Percentiles rank a stretch among this genome's conserved stretches.
Conservation (phyloP, 345 rosid genomes). For the Brassica nigra region DNA sequence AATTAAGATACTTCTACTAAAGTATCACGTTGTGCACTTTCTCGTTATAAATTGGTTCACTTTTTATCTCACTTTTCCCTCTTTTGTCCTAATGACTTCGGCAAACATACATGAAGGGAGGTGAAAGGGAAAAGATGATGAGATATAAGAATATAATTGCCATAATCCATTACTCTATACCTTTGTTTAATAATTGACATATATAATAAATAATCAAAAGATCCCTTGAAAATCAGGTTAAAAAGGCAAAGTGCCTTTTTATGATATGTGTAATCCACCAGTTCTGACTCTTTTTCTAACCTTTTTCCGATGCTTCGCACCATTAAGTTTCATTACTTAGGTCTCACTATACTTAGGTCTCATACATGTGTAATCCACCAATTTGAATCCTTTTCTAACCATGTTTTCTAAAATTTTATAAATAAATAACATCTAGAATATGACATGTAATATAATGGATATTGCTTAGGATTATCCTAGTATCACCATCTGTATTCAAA, state of each 20-base stretch:
- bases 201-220: not conserved
- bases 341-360: not conserved
- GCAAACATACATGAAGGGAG: conserved; percentile 35
- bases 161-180: conserved; percentile 12
- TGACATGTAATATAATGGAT: not conserved
- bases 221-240: conserved; percentile 33
- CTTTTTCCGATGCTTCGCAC: conserved; percentile 23
- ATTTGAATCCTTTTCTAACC: not conserved
- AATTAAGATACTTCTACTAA: conserved; percentile 12
- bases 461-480: not conserved
- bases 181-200: conserved; percentile 1
- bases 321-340: conserved; percentile 14
- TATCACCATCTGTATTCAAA: not conserved
- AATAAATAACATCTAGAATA: not conserved
- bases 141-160: conserved; percentile 20
- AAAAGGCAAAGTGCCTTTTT: conserved; percentile 30
- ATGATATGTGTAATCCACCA: conserved; percentile 25
- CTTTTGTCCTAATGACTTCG: conserved; percentile 24
- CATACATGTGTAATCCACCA: not conserved
- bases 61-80: conserved; percentile 19
- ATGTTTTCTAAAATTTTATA: not conserved
- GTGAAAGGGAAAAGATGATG: conserved; percentile 13
- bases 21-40: conserved; percentile 22
- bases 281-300: conserved; percentile 5
- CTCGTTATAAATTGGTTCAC: conserved; percentile 4